Evolutionary conservation across 352 stramenopile genomes (phyloP), one percentile per base, ranked within the genome.

Genomic region (Globisporangium camurandrum): DNA sequence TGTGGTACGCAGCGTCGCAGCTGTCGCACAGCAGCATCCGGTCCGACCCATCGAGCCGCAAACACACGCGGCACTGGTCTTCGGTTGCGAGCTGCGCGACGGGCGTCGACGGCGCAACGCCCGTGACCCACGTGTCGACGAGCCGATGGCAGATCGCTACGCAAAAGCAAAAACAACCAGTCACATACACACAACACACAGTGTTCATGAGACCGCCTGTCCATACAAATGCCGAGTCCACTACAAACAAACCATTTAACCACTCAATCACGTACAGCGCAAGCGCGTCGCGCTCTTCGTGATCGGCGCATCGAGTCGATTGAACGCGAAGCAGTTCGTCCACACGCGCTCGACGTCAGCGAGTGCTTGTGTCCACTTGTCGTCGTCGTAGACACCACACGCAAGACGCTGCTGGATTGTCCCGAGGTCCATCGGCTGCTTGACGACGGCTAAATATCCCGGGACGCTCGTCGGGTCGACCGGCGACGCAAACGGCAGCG

Each of bases 381-480:
- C 53, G 27, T 77, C 53, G 26, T 86, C 66, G 49, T 92, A 91
- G 38, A 68, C 75, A 1, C 78, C 78, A 14, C 67, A 60, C 10
- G 28, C 56, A 28, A 98, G 66, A 19, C 89, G 84, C 26, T 72
- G 66, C 20, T 78, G 83, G 34, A 98, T 75, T 23, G 93, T 98
- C 5, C 79, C 79, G 4, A 98, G 61, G 60, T 98, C 92, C 85
- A 98, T 97, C 17, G 89, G 86, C 7, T 75, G 39, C 43, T 81
- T 83, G 51, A 94, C 73, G 24, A 94, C 44, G 33, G 76, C 63
- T 2, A 56, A 49, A 49, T 95, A 95, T 14, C 76, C 79, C 16
- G 75, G 81, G 1, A 95, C 72, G 22, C 82, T 71, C 2, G 80
- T 68, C 11, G 66, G 49, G 27, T 88, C 74, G 46, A 94, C 84